Base-by-base conservation (phyloP, 2,329 filamentous ascomycete species). In the Emericellopsis atlantica region DNA sequence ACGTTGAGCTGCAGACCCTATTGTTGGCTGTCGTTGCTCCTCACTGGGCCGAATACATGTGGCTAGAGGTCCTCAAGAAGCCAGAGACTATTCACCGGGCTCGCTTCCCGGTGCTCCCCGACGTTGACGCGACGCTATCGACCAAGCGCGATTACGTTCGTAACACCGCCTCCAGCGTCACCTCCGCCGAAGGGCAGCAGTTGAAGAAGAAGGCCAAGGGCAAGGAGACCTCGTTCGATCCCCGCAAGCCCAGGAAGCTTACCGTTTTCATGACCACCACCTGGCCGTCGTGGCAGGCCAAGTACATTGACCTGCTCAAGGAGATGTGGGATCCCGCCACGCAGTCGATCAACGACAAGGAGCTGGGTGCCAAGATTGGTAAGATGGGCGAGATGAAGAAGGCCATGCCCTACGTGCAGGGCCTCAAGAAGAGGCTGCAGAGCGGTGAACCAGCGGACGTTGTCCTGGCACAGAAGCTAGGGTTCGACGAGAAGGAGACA, bases 351-450 rank as follows among this genome's bases (percentile, higher is more conserved):
- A 81, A 94, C 55, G 85, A 93, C 58, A 94, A 93, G 68, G 78
- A 76, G 43, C 68, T 95, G 37, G 84, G 79, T 53, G 79, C 78
- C 49, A 75, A 79, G 55, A 81, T 95, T 43, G 79, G 78, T 50
- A 94, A 94, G 69, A 71, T 87, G 55, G 79, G 79, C 35, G 85
- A 93, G 64, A 87, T 88, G 74, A 98, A 96, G 77, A 92, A 93
- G 66, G 90, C 88, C 3, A 96, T 96, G 90, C 92, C 92, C 0
- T 96, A 95, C 55, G 81, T 95, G 39, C 89, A 96, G 65, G 65
- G 60, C 6, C 68, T 96, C 45, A 95, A 95, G 80, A 84, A 76
- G 60, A 78, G 85, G 40, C 74, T 98, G 42, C 70, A 87, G 43
- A 70, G 72, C 39, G 82, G 84, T 46, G 78, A 90, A 62, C 64